phyloP scores from a whole-genome alignment of 495 filamentous ascomycete genomes.

The Pseudoneurospora amorphoporcata region DNA sequence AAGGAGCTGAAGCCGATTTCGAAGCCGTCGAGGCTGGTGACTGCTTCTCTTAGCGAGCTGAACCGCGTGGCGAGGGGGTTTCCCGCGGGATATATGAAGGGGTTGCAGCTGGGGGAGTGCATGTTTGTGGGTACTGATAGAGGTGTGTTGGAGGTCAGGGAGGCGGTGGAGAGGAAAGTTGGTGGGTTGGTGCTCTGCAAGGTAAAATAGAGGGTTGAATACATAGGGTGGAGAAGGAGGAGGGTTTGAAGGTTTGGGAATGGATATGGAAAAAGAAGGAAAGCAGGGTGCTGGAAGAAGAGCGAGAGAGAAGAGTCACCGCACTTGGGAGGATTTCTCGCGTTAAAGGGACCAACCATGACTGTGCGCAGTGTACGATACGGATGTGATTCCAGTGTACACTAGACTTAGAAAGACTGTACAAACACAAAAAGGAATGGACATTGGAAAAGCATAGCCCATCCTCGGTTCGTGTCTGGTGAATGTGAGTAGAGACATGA shows the following conservation, averaged over 20 bases:
- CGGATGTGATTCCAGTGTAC: not conserved
- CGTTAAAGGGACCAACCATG: not conserved
- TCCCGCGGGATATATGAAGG: constrained; percentile 52
- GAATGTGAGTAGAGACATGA: not conserved
- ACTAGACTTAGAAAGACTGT: not conserved
- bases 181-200: constrained; percentile 79
- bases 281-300: not conserved
- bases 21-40: constrained; percentile 66
- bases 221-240: constrained; percentile 2
- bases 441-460: not conserved
- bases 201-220: constrained; percentile 33
- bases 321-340: not conserved
- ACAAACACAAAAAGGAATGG: not conserved
- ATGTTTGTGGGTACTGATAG: constrained; percentile 69
- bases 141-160: constrained; percentile 76
- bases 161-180: constrained; percentile 74
- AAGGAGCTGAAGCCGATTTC: constrained; percentile 57
- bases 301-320: not conserved
- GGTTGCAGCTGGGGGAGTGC: constrained; percentile 73
- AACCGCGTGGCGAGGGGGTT: constrained; percentile 56
- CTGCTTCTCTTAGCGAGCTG: constrained; percentile 50
- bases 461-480: not conserved
- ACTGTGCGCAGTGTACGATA: constrained; percentile 1
- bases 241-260: constrained; percentile 1
- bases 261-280: not conserved